Evolutionary conservation across 306 rosid genomes (phyloP).

Genomic region (Gastrolobium villosum): DNA sequence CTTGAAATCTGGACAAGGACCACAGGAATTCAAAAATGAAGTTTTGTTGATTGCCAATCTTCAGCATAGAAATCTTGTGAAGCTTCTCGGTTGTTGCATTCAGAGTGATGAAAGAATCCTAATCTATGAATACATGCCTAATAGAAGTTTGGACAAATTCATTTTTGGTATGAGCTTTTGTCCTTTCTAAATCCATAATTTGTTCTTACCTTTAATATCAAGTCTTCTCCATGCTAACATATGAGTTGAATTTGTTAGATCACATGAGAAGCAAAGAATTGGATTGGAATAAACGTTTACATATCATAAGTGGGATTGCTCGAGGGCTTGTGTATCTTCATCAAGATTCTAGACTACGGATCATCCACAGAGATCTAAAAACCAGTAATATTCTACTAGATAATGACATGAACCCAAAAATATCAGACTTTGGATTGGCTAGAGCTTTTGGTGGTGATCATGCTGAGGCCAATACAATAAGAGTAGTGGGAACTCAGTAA

Average conservation of each 20-base stretch:
- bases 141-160: slow-evolving; percentile 51
- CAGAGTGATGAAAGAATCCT: slow-evolving; percentile 52
- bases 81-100: slow-evolving; percentile 63
- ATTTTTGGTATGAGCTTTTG: slow-evolving; percentile 48
- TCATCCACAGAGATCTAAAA: slow-evolving; percentile 68
- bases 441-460: slow-evolving; percentile 60
- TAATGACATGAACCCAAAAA: slow-evolving; percentile 56
- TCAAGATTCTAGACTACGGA: slow-evolving; percentile 62
- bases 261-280: slow-evolving; percentile 40
- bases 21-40: slow-evolving; percentile 62
- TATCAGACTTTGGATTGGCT: slow-evolving; percentile 66
- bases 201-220: neutral
- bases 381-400: slow-evolving; percentile 64
- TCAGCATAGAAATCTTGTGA: slow-evolving; percentile 64
- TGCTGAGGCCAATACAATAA: slow-evolving; percentile 53
- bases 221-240: slow-evolving; percentile 26
- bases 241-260: slow-evolving; percentile 42
- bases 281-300: slow-evolving; percentile 54
- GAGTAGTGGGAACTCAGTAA: slow-evolving; percentile 67
- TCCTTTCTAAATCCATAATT: neutral
- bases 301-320: slow-evolving; percentile 62
- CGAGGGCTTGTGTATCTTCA: slow-evolving; percentile 63
- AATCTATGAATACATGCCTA: slow-evolving; percentile 67
- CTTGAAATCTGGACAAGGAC: slow-evolving; percentile 56
- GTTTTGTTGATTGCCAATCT: slow-evolving; percentile 46